Percentiles rank a stretch among this genome's conserved stretches.
Conservation (phyloP, 306 rosid species). For the Lathyrus oleraceus region DNA sequence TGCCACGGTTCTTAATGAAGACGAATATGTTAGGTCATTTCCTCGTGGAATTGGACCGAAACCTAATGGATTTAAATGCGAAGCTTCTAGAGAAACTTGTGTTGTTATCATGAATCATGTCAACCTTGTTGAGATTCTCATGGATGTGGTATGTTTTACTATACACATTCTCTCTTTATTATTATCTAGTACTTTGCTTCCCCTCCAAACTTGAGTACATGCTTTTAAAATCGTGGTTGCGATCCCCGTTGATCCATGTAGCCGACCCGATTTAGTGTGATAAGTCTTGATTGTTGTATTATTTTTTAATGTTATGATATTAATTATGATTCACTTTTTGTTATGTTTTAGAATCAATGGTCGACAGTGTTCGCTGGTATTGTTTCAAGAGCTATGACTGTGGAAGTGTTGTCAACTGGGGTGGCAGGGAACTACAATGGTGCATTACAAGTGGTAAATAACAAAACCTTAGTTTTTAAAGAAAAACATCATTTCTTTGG, state of each 20-base stretch:
- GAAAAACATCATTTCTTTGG: neutral
- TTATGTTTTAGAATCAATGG: conserved; percentile 66
- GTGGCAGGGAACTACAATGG: conserved; percentile 98
- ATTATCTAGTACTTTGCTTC: neutral
- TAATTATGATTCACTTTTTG: neutral
- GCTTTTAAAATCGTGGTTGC: neutral
- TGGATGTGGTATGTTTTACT: conserved; percentile 69
- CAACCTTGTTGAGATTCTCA: conserved; percentile 89
- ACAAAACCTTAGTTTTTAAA: neutral
- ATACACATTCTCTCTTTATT: neutral
- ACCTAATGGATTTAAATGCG: conserved; percentile 69
- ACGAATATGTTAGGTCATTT: conserved; percentile 74
- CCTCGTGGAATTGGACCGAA: conserved; percentile 82
- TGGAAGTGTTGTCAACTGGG: conserved; percentile 89
- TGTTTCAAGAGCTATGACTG: conserved; percentile 89
- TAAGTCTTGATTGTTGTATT: too few relatives aligned
- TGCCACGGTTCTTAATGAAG: conserved; percentile 61
- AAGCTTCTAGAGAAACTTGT: conserved; percentile 79
- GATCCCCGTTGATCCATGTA: too few relatives aligned
- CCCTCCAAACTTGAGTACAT: too few relatives aligned
- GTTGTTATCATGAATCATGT: conserved; percentile 90
- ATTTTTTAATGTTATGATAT: neutral
- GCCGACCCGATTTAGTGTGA: too few relatives aligned
- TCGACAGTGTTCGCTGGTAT: conserved; percentile 83
- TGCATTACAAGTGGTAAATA: conserved; percentile 91